A percentile compares a stretch with the other conserved stretches of the same genome.
Evolutionary conservation across 2,329 filamentous ascomycete genomes (phyloP).

Genomic region (Ascocoryne sarcoides): DNA sequence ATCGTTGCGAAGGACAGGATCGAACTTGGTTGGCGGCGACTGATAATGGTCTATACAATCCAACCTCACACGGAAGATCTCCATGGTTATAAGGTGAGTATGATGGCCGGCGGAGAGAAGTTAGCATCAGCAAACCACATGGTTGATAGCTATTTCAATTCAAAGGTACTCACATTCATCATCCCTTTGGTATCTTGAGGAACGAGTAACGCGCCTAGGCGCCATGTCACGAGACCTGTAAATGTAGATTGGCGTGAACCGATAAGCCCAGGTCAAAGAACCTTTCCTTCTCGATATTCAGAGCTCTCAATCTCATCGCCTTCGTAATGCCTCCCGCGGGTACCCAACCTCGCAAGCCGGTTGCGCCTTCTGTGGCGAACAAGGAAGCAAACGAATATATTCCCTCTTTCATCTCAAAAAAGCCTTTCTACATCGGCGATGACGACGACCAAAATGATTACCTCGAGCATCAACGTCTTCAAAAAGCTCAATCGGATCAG

Average conservation of each 20-base stretch:
- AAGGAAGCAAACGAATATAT: constrained; percentile 99
- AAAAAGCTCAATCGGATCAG: constrained; percentile 54
- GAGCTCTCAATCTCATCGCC: neutral
- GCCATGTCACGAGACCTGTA: no score
- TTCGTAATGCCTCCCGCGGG: constrained; percentile 33
- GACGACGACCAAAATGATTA: constrained; percentile 77
- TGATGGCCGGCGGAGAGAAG: no score
- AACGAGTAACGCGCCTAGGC: no score
- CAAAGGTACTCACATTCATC: no score
- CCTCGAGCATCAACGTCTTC: constrained; percentile 86
- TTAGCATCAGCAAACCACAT: no score
- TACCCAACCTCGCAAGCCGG: constrained; percentile 26
- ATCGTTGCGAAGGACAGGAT: constrained; percentile 66
- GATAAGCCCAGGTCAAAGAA: no score
- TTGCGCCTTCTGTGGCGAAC: constrained; percentile 36
- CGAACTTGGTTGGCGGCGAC: constrained; percentile 65
- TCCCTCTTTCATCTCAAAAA: constrained; percentile 93
- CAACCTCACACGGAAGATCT: constrained; percentile 79
- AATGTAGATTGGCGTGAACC: no score
- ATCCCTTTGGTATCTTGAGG: no score
- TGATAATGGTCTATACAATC: constrained; percentile 98
- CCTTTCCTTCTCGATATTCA: neutral
- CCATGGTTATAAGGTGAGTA: no score
- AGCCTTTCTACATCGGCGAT: constrained; percentile 85
- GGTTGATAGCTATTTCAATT: no score